Percentiles rank a stretch among this genome's conserved stretches.
Conservation (phyloP, 352 stramenopile genomes). For the Pythium brachiatum region DNA sequence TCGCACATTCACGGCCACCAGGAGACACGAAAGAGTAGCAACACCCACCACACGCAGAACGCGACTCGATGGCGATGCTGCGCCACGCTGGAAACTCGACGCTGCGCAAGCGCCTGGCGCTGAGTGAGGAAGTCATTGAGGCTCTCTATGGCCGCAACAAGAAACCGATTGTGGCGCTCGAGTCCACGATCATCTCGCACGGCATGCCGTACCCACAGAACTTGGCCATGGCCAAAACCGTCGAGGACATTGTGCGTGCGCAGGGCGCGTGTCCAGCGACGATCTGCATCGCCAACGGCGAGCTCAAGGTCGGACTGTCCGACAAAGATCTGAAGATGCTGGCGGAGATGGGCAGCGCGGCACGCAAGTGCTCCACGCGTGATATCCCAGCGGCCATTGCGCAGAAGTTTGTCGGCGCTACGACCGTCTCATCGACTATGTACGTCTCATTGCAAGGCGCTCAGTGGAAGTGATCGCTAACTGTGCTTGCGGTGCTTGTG, state of each 20-base stretch:
- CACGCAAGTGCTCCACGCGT: constrained; percentile 79
- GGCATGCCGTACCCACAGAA: constrained; percentile 99
- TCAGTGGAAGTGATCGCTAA: too few relatives aligned
- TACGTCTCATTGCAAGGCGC: constrained; percentile 17
- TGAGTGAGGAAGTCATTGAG: constrained; percentile 33
- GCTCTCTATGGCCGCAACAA: constrained; percentile 32
- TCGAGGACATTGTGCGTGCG: constrained; percentile 90
- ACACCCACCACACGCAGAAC: too few relatives aligned
- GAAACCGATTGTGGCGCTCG: constrained; percentile 89
- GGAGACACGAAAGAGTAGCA: too few relatives aligned
- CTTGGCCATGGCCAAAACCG: constrained; percentile 87
- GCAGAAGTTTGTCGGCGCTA: constrained; percentile 86
- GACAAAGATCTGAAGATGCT: constrained; percentile 55
- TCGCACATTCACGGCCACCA: too few relatives aligned
- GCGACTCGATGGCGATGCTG: constrained; percentile 14
- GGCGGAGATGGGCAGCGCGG: constrained; percentile 55
- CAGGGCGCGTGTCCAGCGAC: constrained; percentile 92
- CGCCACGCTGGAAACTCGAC: constrained; percentile 17
- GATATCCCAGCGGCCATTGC: constrained; percentile 79
- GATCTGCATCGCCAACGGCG: constrained; percentile 95
- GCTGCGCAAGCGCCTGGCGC: constrained; percentile 27
- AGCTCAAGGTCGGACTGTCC: constrained; percentile 74
- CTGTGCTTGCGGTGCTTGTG: too few relatives aligned
- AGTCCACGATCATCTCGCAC: constrained; percentile 99
- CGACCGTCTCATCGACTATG: constrained; percentile 98